Evolutionary conservation across 306 rosid genomes (phyloP), one percentile per base, ranked within the genome.

Genomic region (Styphnolobium japonicum): DNA sequence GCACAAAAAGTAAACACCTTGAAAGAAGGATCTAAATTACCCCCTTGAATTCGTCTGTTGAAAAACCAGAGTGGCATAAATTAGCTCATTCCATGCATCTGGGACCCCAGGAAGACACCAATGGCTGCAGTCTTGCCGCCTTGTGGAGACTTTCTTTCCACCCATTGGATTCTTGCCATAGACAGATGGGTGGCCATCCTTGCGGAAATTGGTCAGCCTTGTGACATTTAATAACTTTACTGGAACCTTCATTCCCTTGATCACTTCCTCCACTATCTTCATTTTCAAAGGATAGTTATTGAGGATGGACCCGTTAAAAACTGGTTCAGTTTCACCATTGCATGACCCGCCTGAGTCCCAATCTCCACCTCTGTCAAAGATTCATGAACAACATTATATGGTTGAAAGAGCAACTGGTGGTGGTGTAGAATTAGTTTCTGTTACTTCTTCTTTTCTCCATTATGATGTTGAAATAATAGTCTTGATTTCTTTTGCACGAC

Each of bases 331-430:
- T 82, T 96, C 97, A 14, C 99, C 98, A n/a, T 87, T 78, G 84
- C 99, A 96, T 10, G 98, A 90, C 52, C 99, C 99, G 1, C 99
- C 99, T 45, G 99, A 91, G 84, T 91, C 98, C 99, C 99, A 96
- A 56, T 96, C 97, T 67, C 97, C 99, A 63, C 98, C 99, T 80
- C 98, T 93, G 91, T 76, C 80, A 83, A 73, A 64, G 63, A 55
- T 78, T 74, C 39, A 56, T 40, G 40, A 56, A 46, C 75, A 52
- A 43, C 31, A 66, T 39, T 65, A 27, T 42, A 46, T 37, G 65
- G 25, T 78, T 49, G 43, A 71, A 34, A 43, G 60, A 62, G 36
- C 34, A 51, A 52, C 23, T 23, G 56, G 66, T 48, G 37, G 63
- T 2, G 22, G 33, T 39, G 53, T 46, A 19, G 19, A 53, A 25